Percentiles rank a stretch among this genome's conserved stretches.
These are phyloP conservation scores for Coprinellus aureogranulatus DNA, from an alignment of 768 basidiomycete genomes.

Conservation along the genomic window DNA sequence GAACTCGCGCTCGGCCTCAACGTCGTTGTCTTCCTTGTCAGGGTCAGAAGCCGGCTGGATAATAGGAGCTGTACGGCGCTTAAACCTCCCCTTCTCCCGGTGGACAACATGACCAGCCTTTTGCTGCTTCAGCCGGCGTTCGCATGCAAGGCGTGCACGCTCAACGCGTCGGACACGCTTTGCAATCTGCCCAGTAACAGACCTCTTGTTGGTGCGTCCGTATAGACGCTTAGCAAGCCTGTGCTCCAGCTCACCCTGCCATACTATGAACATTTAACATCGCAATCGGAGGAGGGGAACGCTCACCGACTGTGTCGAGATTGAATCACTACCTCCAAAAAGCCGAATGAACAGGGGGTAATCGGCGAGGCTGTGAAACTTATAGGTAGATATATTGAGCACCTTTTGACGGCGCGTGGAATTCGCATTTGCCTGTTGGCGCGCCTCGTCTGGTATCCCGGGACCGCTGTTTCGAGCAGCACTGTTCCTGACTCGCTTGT, in stretches of 20 bases:
- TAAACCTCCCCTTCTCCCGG: background rate
- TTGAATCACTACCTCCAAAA: conserved; percentile 36
- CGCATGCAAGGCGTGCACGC: background rate
- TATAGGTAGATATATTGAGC: conserved; percentile 33
- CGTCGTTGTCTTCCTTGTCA: background rate
- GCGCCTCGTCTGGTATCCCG: background rate
- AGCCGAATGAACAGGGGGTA: conserved; percentile 26
- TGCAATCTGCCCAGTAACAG: conserved; percentile 25
- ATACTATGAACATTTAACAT: background rate
- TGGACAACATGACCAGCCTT: background rate
- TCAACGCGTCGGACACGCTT: conserved; percentile 1
- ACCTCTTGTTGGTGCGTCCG: conserved; percentile 31
- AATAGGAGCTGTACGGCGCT: too few species aligned
- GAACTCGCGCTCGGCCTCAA: too few species aligned
- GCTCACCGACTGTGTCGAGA: conserved; percentile 40
- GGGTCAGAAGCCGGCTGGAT: background rate
- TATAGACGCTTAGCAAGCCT: conserved; percentile 36
- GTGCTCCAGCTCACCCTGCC: conserved; percentile 45
- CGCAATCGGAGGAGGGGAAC: background rate
- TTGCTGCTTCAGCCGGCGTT: background rate
- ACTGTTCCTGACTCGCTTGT: conserved; percentile 18
- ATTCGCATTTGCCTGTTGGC: background rate
- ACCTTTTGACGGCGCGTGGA: conserved; percentile 12
- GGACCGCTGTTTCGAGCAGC: background rate
- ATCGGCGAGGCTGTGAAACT: conserved; percentile 38